Percentiles rank a stretch among this genome's conserved stretches.
Evolutionary conservation across 108 stramenopile genomes (phyloP).

Genomic region (Skeletonema tropicum): DNA sequence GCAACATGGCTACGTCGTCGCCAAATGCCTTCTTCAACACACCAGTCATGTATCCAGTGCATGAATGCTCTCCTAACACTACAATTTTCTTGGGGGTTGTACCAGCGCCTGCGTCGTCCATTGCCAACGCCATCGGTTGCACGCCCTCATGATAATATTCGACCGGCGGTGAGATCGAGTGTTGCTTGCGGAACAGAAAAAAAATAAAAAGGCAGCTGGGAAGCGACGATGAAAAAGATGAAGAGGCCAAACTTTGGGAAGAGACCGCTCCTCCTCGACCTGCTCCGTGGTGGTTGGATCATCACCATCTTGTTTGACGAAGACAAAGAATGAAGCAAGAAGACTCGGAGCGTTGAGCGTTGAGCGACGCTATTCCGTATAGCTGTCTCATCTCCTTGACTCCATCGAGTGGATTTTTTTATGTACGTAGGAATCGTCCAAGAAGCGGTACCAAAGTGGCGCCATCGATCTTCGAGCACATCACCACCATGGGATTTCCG

Average conservation of each 20-base stretch:
- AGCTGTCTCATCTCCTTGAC: no score
- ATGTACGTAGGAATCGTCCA: no score
- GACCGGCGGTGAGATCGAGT: neutral
- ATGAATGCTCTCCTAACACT: slow-evolving; percentile 35
- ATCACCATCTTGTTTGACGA: neutral
- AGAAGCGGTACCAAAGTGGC: no score
- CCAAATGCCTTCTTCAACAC: slow-evolving; percentile 35
- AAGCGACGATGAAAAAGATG: neutral
- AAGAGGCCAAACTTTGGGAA: neutral
- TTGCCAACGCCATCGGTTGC: slow-evolving; percentile 17
- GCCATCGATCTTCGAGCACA: no score
- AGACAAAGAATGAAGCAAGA: no score
- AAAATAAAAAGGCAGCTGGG: slow-evolving; percentile 17
- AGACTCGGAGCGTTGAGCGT: no score
- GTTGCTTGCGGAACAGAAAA: neutral
- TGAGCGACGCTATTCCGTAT: no score
- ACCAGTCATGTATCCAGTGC: slow-evolving; percentile 10
- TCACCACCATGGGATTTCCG: no score
- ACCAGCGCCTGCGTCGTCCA: neutral
- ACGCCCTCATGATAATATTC: neutral
- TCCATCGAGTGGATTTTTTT: no score
- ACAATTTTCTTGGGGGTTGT: slow-evolving; percentile 23
- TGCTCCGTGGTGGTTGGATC: neutral
- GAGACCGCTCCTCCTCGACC: neutral
- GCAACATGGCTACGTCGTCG: neutral